phyloP scores from a whole-genome alignment of 2,329 filamentous ascomycete species.

The Fusarium piperis region DNA sequence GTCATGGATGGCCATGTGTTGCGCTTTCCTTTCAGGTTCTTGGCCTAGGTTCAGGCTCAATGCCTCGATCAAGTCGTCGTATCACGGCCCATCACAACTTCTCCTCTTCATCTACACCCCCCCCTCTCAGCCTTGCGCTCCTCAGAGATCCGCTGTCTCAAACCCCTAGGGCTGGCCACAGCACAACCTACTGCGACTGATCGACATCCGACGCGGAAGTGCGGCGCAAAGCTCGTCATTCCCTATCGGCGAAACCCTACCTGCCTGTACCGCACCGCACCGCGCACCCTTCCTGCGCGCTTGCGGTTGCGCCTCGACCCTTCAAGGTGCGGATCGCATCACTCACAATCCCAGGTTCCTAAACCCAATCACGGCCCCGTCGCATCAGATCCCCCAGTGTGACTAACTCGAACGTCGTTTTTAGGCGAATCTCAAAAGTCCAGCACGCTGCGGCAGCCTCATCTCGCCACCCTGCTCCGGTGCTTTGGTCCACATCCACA shows the following conservation, averaged over 20 bases:
- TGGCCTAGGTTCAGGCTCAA: neutral
- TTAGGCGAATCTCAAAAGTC: slow-evolving; percentile 28
- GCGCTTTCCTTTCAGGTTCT: slow-evolving; percentile 24
- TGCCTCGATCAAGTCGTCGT: slow-evolving; percentile 12
- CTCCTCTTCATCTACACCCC: neutral
- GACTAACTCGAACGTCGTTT: slow-evolving; percentile 25
- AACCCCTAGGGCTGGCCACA: neutral
- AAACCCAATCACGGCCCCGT: slow-evolving; percentile 33
- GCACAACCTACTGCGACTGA: slow-evolving; percentile 1
- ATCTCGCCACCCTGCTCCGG: slow-evolving; percentile 39
- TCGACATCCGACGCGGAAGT: slow-evolving; percentile 32
- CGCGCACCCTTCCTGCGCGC: neutral
- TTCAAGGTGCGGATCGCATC: slow-evolving; percentile 40
- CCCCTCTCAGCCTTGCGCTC: neutral
- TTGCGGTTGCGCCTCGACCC: slow-evolving; percentile 17
- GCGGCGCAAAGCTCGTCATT: neutral
- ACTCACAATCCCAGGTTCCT: slow-evolving; percentile 25
- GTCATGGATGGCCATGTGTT: slow-evolving; percentile 21
- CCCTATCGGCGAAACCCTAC: neutral
- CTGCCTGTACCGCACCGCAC: neutral
- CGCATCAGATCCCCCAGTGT: slow-evolving; percentile 36
- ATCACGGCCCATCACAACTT: slow-evolving; percentile 11
- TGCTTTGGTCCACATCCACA: slow-evolving; percentile 33
- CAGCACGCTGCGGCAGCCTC: slow-evolving; percentile 25
- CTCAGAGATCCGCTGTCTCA: neutral